Conservation (phyloP, 78 protist species). For the Dictyostelium citrinum region DNA sequence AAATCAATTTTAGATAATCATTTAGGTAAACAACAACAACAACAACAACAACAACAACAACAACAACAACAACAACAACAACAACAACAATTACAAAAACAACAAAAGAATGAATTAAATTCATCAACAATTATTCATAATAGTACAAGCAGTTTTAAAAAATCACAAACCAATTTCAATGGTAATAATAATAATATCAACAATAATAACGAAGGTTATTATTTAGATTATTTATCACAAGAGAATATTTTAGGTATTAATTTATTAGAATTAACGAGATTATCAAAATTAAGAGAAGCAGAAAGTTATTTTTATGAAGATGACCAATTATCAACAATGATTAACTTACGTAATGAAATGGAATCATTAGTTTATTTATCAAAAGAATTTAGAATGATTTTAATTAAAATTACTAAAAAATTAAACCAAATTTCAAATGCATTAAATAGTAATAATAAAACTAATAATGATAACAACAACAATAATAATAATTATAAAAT, state of each 20-base stretch:
- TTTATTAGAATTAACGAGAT: constrained; percentile 30
- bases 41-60: background rate
- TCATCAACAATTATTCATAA: background rate
- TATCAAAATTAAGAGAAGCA: constrained; percentile 35
- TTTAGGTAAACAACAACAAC: background rate
- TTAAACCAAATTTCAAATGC: background rate
- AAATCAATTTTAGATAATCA: background rate
- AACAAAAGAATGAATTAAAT: background rate
- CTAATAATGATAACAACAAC: background rate
- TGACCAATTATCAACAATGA: constrained; percentile 23
- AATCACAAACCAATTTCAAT: background rate
- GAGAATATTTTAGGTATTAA: constrained; percentile 52
- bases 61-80: background rate
- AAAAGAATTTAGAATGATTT: background rate
- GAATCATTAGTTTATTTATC: constrained; percentile 33
- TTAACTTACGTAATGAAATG: constrained; percentile 43
- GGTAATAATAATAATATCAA: background rate
- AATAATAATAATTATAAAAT: background rate
- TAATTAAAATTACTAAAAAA: background rate
- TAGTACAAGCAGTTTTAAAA: background rate
- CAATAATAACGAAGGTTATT: background rate
- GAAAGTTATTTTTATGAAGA: constrained; percentile 62
- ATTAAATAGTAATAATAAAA: background rate
- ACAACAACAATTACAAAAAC: background rate
- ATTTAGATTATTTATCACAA: background rate